Evolutionary conservation across 1,284 basidiomycete species (phyloP).

Genomic region (Macrocystidia cucumis): DNA sequence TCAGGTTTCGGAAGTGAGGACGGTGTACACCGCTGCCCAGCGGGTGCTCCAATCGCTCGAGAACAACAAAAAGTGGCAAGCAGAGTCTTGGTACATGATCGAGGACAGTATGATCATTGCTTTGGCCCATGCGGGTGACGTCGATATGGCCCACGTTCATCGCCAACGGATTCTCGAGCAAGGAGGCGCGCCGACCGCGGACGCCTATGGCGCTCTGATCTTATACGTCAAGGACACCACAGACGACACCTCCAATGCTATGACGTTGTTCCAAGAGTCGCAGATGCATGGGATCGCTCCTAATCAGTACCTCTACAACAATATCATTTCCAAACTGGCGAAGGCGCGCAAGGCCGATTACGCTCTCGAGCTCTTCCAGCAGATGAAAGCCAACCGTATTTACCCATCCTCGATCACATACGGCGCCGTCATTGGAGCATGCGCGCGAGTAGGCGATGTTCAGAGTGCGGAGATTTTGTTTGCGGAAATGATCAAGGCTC

Average conservation of each 20-base stretch:
- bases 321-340: constrained; percentile 89
- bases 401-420: constrained; percentile 87
- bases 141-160: constrained; percentile 77
- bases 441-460: constrained; percentile 89
- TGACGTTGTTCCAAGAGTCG: constrained; percentile 81
- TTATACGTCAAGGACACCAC: constrained; percentile 86
- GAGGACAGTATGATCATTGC: constrained; percentile 89
- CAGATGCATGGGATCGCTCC: constrained; percentile 62
- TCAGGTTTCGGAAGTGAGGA: constrained; percentile 53
- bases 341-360: constrained; percentile 88
- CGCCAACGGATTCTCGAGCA: constrained; percentile 72
- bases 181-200: constrained; percentile 75
- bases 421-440: constrained; percentile 92
- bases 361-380: constrained; percentile 80
- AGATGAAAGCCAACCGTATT: constrained; percentile 69
- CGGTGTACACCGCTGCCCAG: constrained; percentile 71
- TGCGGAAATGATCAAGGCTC: constrained; percentile 72
- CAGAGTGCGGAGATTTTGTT: constrained; percentile 80
- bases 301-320: constrained; percentile 90
- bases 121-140: constrained; percentile 71
- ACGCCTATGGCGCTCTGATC: constrained; percentile 89
- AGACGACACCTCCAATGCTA: constrained; percentile 84
- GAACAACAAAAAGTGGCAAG: constrained; percentile 40
- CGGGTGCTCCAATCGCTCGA: constrained; percentile 38
- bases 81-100: constrained; percentile 65